These are phyloP conservation scores for Naumovozyma dairenensis DNA, from an alignment of 805 yeast species.

Conservation along the genomic window DNA sequence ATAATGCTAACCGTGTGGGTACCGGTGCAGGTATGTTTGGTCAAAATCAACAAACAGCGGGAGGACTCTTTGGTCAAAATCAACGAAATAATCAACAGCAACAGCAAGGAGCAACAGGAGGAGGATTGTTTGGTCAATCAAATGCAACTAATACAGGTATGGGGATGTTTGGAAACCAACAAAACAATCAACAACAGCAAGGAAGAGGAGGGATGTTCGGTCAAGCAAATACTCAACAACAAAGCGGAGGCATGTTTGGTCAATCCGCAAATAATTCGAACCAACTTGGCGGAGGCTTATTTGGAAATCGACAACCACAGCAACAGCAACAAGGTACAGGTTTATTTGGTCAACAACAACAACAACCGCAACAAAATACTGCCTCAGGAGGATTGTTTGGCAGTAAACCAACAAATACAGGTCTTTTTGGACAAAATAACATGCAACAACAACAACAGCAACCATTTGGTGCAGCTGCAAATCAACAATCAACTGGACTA, in stretches of 20 bases:
- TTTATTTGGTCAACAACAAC: constrained; percentile 28
- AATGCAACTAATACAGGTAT: too few relatives aligned
- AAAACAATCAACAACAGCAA: too few relatives aligned
- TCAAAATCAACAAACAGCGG: neutral
- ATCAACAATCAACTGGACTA: constrained; percentile 16
- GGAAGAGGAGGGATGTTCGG: constrained; percentile 24
- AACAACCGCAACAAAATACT: constrained; percentile 15
- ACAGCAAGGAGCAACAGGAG: too few relatives aligned
- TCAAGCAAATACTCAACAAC: constrained; percentile 18
- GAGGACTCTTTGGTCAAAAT: too few relatives aligned
- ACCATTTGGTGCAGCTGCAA: constrained; percentile 19
- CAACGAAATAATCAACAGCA: too few relatives aligned
- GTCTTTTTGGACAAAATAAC: constrained; percentile 33
- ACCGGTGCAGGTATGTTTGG: neutral
- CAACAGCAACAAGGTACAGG: constrained; percentile 20
- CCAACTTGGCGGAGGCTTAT: too few relatives aligned
- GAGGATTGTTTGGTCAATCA: constrained; percentile 6
- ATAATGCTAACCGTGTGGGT: constrained; percentile 3
- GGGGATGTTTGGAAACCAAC: too few relatives aligned
- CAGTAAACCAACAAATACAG: constrained; percentile 9
- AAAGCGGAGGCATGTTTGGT: constrained; percentile 28
- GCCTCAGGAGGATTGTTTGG: constrained; percentile 28
- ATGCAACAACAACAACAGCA: constrained; percentile 13
- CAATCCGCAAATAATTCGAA: too few relatives aligned
- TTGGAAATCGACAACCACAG: constrained; percentile 16